Conservation (phyloP, 148 eudicot genomes). For the Nyssa sinensis region DNA sequence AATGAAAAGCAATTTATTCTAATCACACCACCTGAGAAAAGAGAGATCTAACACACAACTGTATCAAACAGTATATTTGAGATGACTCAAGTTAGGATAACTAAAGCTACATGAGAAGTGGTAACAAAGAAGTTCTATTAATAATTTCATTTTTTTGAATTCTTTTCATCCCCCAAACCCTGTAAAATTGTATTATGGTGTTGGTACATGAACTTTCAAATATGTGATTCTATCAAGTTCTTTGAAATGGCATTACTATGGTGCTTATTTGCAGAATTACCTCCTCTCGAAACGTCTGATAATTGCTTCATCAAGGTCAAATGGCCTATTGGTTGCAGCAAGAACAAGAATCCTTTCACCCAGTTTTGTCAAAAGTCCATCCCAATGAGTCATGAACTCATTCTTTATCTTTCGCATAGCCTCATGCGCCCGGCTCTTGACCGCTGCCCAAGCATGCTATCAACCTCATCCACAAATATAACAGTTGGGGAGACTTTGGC, state of each 20-base stretch:
- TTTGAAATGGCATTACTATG: neutral
- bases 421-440: slow-evolving; percentile 88
- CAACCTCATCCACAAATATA: slow-evolving; percentile 93
- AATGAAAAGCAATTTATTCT: neutral
- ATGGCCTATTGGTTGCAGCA: slow-evolving; percentile 96
- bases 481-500: slow-evolving; percentile 92
- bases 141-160: too few species aligned
- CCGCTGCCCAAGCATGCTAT: slow-evolving; percentile 95
- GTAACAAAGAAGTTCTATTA: too few species aligned
- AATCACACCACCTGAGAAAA: neutral
- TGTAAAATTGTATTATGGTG: too few species aligned
- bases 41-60: neutral
- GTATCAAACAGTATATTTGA: neutral
- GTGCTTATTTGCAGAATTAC: slow-evolving; percentile 26
- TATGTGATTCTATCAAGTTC: neutral
- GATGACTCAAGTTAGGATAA: too few species aligned
- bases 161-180: neutral
- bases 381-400: slow-evolving; percentile 97
- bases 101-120: neutral
- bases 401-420: slow-evolving; percentile 97
- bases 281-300: slow-evolving; percentile 96
- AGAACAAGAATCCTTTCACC: slow-evolving; percentile 89
- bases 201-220: neutral
- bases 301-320: slow-evolving; percentile 96
- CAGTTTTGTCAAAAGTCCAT: slow-evolving; percentile 72